Evolutionary conservation across 345 rosid genomes (phyloP), one percentile per base, ranked within the genome.

Genomic region (Populus alba): DNA sequence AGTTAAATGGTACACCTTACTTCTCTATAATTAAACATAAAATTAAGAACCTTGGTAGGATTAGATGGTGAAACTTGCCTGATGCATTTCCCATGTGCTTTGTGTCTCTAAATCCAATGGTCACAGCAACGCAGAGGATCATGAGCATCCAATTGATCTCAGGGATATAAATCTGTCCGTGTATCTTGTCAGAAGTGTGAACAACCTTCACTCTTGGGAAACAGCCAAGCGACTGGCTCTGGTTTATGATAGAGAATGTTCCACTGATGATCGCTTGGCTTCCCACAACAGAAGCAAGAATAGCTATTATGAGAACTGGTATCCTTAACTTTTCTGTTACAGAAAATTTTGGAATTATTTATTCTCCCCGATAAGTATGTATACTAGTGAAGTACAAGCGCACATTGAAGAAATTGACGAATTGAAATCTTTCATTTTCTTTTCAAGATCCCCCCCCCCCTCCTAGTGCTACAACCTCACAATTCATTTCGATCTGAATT

Each of bases 251-350:
- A 27, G 99, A 94, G 89, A 97, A 97, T 35, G 99, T 94, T 68
- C 99, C 99, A 9, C 98, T 97, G 72, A 97, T 97, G 79, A 97
- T 97, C 13, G 99, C 97, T 86, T 94, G 99, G 88, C 99, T 94
- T 87, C 98, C 99, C 74, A 97, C 99, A 49, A 97, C 95, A 70
- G 99, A 91, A 74, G 99, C 98, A 66, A 94, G 97, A 84, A 97
- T 97, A 1, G 99, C 99, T 38, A 97, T 70, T 66, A 85, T 29
- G 20, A 97, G 93, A 79, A 97, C 97, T 3, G 99, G 99, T 89
- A 92, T 85, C 81, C 94, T 91, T 68, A 97, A 86, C 77, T 82
- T 81, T 73, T 83, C 99, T 97, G 89, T 72, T 82, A 72, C 78
- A 67, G 79, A 77, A 81, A 76, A 78, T 20, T 23, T 51, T 31